Evolutionary conservation across 2,329 filamentous ascomycete species (phyloP), one percentile per base, ranked within the genome.

Genomic region (Thelonectria rubi): DNA sequence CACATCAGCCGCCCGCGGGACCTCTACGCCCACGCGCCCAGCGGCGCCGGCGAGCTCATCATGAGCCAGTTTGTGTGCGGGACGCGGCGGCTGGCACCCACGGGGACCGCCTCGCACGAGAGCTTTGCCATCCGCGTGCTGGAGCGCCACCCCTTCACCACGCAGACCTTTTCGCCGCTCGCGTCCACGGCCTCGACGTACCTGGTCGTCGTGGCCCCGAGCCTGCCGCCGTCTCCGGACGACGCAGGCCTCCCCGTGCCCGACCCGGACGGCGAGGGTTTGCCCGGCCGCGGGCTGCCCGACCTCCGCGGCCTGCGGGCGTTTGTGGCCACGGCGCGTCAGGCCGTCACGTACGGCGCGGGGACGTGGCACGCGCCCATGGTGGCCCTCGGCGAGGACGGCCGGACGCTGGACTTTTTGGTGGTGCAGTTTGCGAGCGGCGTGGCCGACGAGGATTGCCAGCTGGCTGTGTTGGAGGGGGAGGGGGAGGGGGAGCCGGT

Each of bases 281-380:
- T 88, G 46, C 84, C 86, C 1, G 86, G 87, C 15, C 75, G 82
- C 37, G 89, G 89, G 0, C 75, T 92, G 17, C 94, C 95, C 0
- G 93, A 97, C 75, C 73, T 97, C 42, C 74, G 76, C 20, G 83
- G 85, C 9, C 70, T 97, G 40, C 84, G 82, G 67, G 94, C 93
- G 0, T 99, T 97, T 74, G 79, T 96, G 56, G 94, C 92, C 1
- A 86, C 84, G 51, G 89, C 88, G 3, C 83, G 85, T 21, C 93
- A 97, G 79, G 94, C 93, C 11, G 92, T 99, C 14, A 97, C 93
- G 3, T 99, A 98, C 76, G 93, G 86, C 1, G 88, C 91, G 1
- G 95, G 93, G 5, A 97, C 93, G 55, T 99, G 94, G 87, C 95
- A 99, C 81, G 93, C 94, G 63, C 95, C 95, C 0, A 98, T 99